Percentiles rank a stretch among this genome's conserved stretches.
phyloP scores from a whole-genome alignment of 73 alveolate genomes.

The Paramecium octaurelia region DNA sequence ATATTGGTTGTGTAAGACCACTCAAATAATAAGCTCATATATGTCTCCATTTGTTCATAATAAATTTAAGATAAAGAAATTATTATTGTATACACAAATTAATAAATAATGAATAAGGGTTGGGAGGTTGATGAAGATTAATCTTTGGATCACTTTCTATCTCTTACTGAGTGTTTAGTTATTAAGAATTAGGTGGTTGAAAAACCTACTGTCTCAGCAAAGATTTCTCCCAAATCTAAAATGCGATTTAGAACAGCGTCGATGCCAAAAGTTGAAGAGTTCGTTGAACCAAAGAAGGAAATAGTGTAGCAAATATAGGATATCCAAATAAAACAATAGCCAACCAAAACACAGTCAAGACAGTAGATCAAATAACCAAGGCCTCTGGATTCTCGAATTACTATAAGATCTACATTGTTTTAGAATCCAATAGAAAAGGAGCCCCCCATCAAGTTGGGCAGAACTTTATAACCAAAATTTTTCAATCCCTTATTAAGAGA shows the following conservation, averaged over 20 bases:
- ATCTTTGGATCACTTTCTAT: background rate
- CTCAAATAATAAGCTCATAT: background rate
- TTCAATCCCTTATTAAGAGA: conserved; percentile 42
- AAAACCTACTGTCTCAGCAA: background rate
- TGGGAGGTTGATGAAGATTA: conserved; percentile 39
- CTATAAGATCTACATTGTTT: conserved; percentile 28
- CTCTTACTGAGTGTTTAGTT: background rate
- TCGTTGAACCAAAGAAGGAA: background rate
- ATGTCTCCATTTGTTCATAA: background rate
- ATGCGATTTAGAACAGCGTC: conserved; percentile 21
- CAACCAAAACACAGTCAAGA: background rate
- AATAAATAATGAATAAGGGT: conserved; percentile 22
- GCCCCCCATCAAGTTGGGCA: background rate
- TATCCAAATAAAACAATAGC: background rate
- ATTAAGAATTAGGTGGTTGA: background rate
- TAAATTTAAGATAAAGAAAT: background rate
- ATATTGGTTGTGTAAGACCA: too few species aligned
- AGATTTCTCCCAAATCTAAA: background rate
- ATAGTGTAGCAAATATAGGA: background rate
- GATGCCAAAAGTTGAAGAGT: conserved; percentile 11
- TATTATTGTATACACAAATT: background rate
- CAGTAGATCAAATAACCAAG: background rate
- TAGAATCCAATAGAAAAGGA: conserved; percentile 31
- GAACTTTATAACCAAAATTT: conserved; percentile 33
- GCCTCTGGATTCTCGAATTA: background rate